Evolutionary conservation across 176 grass and related monocot species (phyloP).

Genomic region (Musa itinerans): DNA sequence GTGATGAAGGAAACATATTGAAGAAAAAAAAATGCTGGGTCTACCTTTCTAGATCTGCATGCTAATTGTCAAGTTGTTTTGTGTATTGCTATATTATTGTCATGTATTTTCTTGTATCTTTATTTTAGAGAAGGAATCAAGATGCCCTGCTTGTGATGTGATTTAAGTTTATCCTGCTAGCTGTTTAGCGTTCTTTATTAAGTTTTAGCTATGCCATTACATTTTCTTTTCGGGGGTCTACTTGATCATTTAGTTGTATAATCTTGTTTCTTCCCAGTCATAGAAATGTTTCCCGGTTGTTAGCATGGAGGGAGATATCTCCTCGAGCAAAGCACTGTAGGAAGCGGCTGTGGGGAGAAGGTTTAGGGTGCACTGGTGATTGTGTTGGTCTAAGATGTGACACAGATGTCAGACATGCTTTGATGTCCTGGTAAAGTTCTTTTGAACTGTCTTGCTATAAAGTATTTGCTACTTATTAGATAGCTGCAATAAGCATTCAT

Average conservation of each 20-base stretch:
- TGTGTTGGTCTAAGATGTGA: constrained; percentile 35
- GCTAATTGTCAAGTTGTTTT: not conserved
- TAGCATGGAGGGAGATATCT: constrained; percentile 71
- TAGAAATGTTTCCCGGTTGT: constrained; percentile 80
- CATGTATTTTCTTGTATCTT: not conserved
- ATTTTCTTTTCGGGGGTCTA: not conserved
- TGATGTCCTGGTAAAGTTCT: constrained; percentile 78
- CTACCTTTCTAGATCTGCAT: not conserved
- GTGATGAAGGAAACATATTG: too few species aligned
- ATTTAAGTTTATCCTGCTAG: not conserved
- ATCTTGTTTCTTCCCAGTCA: constrained; percentile 8
- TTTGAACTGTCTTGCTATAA: not conserved
- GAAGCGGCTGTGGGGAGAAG: constrained; percentile 55
- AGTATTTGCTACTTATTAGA: not conserved
- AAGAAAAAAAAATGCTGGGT: not conserved
- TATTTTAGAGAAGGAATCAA: not conserved
- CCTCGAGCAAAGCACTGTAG: constrained; percentile 67
- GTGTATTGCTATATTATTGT: not conserved
- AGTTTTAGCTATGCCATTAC: not conserved
- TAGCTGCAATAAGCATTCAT: not conserved
- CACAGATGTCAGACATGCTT: constrained; percentile 58
- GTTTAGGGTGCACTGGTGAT: constrained; percentile 26
- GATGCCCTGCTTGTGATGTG: not conserved
- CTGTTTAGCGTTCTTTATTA: not conserved
- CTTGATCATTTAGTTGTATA: not conserved